Evolutionary conservation across 306 rosid species (phyloP), one percentile per base, ranked within the genome.

Genomic region (Dalbergia oliveri): DNA sequence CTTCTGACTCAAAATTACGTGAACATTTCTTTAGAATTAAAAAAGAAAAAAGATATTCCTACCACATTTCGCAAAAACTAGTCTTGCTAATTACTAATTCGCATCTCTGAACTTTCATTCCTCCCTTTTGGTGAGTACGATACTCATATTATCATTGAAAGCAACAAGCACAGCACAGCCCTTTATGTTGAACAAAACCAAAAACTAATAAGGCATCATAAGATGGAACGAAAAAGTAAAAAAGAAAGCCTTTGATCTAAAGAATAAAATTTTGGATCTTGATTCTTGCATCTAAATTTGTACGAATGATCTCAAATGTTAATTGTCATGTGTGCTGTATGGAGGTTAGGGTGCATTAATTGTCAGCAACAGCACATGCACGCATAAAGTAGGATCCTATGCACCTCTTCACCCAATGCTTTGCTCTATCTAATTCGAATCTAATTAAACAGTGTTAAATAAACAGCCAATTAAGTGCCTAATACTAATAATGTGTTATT

Each of bases 271-370:
- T 43, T 69, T 44, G 39, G 23, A 56, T 26, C 31, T 26, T 26
- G 31, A 26, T 26, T 44, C 10, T 44, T 53, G 45, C 16, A 41
- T 41, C 50, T 4, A 66, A 54, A 67, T 59, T 18, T 54, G 77
- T 79, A 69, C 6, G 53, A 61, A 79, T 69, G 73, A 76, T 76
- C 56, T 51, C 6, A 64, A 47, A 49, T 73, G 39, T 31, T 26
- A 33, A 66, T 11, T 51, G 4, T 51, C 86, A 83, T 71, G 83
- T 72, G 87, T 35, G 43, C 2, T 83, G 89, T 80, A 82, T 75
- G 89, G 76, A 79, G 67, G 87, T 59, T 61, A 72, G 87, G 89
- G 78, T 39, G 67, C 85, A 83, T 34, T 58, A 18, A 63, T 80
- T 41, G 53, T 9, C 60, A 59, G 47, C 44, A 11, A 60, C 43